These are phyloP conservation scores for Ascochyta koolunga DNA, from an alignment of 2,329 filamentous ascomycete species.

Conservation along the genomic window DNA sequence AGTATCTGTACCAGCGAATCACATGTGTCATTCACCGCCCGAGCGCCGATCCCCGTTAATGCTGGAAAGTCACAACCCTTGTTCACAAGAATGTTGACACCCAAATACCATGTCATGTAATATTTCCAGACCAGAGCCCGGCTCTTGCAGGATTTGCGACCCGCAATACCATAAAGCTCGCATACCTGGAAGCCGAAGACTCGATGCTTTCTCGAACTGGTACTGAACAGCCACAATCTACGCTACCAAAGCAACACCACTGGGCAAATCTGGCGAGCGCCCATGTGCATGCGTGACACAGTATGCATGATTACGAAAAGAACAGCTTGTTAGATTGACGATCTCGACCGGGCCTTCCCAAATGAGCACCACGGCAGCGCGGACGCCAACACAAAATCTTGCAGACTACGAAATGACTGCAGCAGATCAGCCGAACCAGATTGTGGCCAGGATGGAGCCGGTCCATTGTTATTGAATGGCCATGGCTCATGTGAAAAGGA, in stretches of 20 bases:
- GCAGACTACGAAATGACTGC: constrained; percentile 25
- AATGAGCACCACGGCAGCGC: constrained; percentile 22
- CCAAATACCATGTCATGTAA: constrained; percentile 9
- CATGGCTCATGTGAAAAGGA: constrained; percentile 41
- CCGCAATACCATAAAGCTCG: constrained; percentile 4
- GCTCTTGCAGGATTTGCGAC: neutral
- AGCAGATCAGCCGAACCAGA: constrained; percentile 43
- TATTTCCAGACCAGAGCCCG: constrained; percentile 7
- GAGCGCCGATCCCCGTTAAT: constrained; percentile 40
- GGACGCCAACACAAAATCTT: constrained; percentile 28
- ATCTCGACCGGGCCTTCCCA: constrained; percentile 28
- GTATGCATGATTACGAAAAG: constrained; percentile 30
- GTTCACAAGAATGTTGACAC: constrained; percentile 18
- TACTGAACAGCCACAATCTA: neutral
- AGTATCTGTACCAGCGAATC: constrained; percentile 31
- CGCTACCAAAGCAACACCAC: constrained; percentile 1
- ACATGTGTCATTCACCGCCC: constrained; percentile 20
- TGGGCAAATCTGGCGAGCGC: constrained; percentile 15
- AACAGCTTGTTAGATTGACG: constrained; percentile 25
- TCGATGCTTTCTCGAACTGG: neutral
- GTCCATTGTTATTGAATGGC: constrained; percentile 23
- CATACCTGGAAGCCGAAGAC: neutral
- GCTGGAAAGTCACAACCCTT: constrained; percentile 30
- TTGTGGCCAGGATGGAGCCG: constrained; percentile 28
- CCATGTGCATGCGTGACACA: constrained; percentile 18